Percentiles rank a stretch among this genome's conserved stretches.
phyloP scores from a whole-genome alignment of 371 early-diverging fungal genomes.

The Mucor mucedo region DNA sequence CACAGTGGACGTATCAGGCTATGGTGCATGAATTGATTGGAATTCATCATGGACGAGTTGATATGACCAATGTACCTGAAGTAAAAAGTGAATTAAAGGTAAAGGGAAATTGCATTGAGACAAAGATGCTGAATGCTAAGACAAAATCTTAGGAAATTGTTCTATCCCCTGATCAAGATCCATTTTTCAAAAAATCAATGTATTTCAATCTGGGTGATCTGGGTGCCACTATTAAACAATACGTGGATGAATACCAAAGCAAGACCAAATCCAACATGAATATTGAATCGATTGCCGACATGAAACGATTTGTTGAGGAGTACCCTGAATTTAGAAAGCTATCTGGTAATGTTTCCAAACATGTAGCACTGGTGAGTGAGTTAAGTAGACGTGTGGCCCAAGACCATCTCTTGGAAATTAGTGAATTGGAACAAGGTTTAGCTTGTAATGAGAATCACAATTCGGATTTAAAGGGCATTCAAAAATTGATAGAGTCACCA shows the following conservation, averaged over 20 bases:
- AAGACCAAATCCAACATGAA: conserved; percentile 88
- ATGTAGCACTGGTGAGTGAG: conserved; percentile 94
- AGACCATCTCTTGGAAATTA: conserved; percentile 79
- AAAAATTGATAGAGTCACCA: conserved; percentile 68
- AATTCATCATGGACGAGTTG: conserved; percentile 93
- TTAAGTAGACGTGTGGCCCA: conserved; percentile 81
- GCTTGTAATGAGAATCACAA: conserved; percentile 88
- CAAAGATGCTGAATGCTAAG: not conserved
- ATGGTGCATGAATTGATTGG: conserved; percentile 98
- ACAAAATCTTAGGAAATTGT: conserved; percentile 76
- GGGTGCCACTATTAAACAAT: conserved; percentile 90
- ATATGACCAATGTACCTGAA: conserved; percentile 83
- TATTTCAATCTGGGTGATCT: conserved; percentile 93
- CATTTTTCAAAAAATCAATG: conserved; percentile 89
- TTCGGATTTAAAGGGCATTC: conserved; percentile 77
- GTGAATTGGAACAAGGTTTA: conserved; percentile 93
- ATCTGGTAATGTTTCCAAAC: conserved; percentile 95
- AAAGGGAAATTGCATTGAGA: conserved; percentile 6
- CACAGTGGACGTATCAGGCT: conserved; percentile 99
- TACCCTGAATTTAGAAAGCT: conserved; percentile 96
- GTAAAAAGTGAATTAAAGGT: conserved; percentile 83
- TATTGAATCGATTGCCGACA: conserved; percentile 93
- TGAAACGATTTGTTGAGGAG: conserved; percentile 98
- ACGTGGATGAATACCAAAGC: conserved; percentile 91
- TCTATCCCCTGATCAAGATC: conserved; percentile 85